Evolutionary conservation across 2,329 filamentous ascomycete species (phyloP), one percentile per base, ranked within the genome.

Genomic region (Penicillium sp.): DNA sequence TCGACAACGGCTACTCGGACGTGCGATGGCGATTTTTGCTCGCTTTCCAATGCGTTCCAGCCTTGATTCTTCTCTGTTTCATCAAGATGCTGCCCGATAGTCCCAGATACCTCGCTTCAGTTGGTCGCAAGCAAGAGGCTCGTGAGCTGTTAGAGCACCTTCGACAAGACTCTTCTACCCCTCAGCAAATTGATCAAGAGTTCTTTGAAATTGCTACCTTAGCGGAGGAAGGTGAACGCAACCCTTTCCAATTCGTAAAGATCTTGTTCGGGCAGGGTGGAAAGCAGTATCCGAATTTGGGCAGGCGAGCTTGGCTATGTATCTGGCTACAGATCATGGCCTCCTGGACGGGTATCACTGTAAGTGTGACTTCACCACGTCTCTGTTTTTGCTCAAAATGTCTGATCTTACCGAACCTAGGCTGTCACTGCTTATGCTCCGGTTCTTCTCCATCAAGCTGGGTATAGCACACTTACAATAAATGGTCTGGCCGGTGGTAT

Each of bases 401-500:
- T 18, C 18, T 18, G 18, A 18, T 18, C 18, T 11, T 21, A n/a
- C 5, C 3, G 3, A 27, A 27, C 3, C 2, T 11, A 70, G 57
- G 65, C 69, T 4, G 61, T 79, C 32, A 79, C 72, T 9, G 69
- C 69, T 5, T 72, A 71, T 46, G 68, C 69, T 4, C 69, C 69
- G 0, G 51, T 57, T 16, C 61, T 71, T 11, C 56, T 71, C 4
- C 48, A 59, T 5, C 66, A 67, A 31, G 69, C 68, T 18, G 69
- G 56, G 58, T 71, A 71, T 39, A 77, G 79, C 50, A 72, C 55
- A 36, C 56, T 67, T 24, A 67, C 56, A 9, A 65, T 77, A 52
- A 78, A 77, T 48, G 76, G 79, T 34, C 74, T 83, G 9, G 75
- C 79, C 1, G 80, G 80, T 4, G 76, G 78, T 5, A 64, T 81